A percentile compares a stretch with the other conserved stretches of the same genome.
These are phyloP conservation scores for Arachis stenosperma DNA, from an alignment of 306 rosid genomes.

Conservation along the genomic window DNA sequence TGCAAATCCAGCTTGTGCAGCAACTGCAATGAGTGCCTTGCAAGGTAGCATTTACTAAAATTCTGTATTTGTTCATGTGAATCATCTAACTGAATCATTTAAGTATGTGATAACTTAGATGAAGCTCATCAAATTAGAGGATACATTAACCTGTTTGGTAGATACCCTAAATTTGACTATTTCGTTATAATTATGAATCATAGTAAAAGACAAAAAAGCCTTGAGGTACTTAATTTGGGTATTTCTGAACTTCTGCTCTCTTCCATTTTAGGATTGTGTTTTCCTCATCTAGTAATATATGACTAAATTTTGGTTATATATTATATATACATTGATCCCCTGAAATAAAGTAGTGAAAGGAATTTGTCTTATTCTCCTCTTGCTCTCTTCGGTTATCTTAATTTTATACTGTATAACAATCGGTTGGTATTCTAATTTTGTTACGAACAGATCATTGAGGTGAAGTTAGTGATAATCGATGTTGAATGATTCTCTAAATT, in stretches of 20 bases:
- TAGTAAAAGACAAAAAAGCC: not conserved
- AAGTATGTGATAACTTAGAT: not conserved
- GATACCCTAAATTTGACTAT: not conserved
- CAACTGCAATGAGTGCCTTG: constrained; percentile 91
- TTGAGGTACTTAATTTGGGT: no score
- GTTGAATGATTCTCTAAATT: not conserved
- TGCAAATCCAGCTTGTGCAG: constrained; percentile 82
- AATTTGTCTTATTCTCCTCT: not conserved
- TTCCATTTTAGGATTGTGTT: not conserved
- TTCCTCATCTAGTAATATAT: not conserved
- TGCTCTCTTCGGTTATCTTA: not conserved
- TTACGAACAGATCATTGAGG: not conserved
- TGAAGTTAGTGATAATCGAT: not conserved
- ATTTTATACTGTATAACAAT: not conserved
- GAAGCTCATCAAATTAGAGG: not conserved
- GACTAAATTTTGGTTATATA: not conserved
- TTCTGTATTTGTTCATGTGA: constrained; percentile 4
- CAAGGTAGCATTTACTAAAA: constrained; percentile 59
- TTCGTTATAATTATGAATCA: not conserved
- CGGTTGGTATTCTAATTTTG: not conserved
- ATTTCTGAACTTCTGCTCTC: not conserved
- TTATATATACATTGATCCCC: not conserved
- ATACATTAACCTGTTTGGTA: not conserved
- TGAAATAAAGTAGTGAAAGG: not conserved
- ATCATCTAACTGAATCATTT: not conserved